Percentiles rank a stretch among this genome's conserved stretches.
Conservation (phyloP, 2,329 filamentous ascomycete genomes). For the Erysiphe pulchra region DNA sequence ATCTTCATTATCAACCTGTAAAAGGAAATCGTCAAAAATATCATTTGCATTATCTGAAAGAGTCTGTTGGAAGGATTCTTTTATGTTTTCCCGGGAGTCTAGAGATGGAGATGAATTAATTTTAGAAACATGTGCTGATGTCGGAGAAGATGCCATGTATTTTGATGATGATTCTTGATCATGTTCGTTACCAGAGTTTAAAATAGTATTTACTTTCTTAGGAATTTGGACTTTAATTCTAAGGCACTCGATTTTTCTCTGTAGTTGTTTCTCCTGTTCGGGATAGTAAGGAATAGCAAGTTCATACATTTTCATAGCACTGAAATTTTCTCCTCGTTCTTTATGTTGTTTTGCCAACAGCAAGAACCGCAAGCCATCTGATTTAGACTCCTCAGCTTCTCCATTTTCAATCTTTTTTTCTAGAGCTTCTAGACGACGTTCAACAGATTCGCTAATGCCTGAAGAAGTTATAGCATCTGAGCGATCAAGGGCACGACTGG, state of each 20-base stretch:
- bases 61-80: background rate
- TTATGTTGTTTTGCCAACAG: conserved; percentile 85
- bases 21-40: background rate
- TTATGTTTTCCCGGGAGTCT: background rate
- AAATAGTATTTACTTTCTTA: conserved; percentile 9
- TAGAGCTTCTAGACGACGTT: conserved; percentile 56
- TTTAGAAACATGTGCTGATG: background rate
- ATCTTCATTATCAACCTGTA: background rate
- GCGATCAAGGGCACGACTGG: conserved; percentile 34
- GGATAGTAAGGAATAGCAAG: conserved; percentile 68
- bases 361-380: conserved; percentile 62
- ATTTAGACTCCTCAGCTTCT: conserved; percentile 41
- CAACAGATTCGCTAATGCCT: conserved; percentile 50
- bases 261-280: conserved; percentile 44
- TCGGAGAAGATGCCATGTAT: too few relatives aligned
- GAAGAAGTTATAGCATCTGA: conserved; percentile 18
- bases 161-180: background rate
- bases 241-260: conserved; percentile 41
- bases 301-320: conserved; percentile 66
- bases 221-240: conserved; percentile 22
- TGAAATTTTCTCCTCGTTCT: conserved; percentile 52
- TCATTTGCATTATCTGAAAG: background rate
- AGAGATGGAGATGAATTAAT: background rate
- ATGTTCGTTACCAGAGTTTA: background rate
- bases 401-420: conserved; percentile 58